Evolutionary conservation across 768 basidiomycete genomes (phyloP).

Genomic region (Pleurotus ostreatus): DNA sequence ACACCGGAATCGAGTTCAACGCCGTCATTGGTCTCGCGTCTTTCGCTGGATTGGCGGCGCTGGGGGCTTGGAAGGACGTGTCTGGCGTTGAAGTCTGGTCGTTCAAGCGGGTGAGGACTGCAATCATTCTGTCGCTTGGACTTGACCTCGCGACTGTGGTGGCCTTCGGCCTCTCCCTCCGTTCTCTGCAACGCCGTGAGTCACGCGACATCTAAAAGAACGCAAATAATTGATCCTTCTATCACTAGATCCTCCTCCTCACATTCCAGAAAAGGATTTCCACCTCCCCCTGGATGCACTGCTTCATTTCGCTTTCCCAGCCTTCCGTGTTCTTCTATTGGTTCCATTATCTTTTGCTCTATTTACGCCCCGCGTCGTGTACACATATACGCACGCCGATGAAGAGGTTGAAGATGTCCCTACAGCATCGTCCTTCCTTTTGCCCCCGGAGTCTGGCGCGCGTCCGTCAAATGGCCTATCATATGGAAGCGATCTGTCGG

Average conservation of each 20-base stretch:
- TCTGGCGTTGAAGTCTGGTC: conserved; percentile 68
- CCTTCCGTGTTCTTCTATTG: conserved; percentile 63
- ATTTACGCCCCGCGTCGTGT: conserved; percentile 60
- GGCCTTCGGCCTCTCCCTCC: conserved; percentile 42
- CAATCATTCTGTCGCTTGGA: conserved; percentile 47
- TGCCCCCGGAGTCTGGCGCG: conserved; percentile 44
- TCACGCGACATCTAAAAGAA: conserved; percentile 10
- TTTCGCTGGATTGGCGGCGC: conserved; percentile 66
- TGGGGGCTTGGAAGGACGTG: conserved; percentile 79
- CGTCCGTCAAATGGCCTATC: conserved; percentile 50
- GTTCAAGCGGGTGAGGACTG: conserved; percentile 49
- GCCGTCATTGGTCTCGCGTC: conserved; percentile 65
- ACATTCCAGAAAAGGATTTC: conserved; percentile 24
- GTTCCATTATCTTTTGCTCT: conserved; percentile 58
- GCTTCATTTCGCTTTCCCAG: conserved; percentile 47
- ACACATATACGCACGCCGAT: conserved; percentile 44
- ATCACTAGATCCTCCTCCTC: conserved; percentile 15
- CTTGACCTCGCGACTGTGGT: conserved; percentile 60
- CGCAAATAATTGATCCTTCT: neutral
- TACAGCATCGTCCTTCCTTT: conserved; percentile 49
- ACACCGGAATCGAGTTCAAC: conserved; percentile 64
- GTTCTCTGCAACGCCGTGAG: conserved; percentile 30
- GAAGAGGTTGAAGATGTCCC: conserved; percentile 36
- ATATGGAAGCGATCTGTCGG: conserved; percentile 32
- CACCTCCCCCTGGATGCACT: conserved; percentile 13